These are phyloP conservation scores for Atalantia buxifolia DNA, from an alignment of 345 rosid genomes.

Conservation along the genomic window DNA sequence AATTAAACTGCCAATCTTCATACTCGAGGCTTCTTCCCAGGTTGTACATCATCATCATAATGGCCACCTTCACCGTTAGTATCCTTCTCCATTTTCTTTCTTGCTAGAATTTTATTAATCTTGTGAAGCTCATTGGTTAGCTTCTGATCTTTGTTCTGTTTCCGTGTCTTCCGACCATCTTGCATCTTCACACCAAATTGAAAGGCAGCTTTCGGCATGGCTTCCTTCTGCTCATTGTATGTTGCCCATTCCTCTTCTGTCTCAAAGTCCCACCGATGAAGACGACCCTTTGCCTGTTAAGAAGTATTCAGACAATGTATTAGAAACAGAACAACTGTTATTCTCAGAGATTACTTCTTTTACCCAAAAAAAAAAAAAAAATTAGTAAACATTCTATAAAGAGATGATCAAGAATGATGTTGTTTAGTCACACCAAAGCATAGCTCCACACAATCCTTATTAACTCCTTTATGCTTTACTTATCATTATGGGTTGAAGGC, in stretches of 20 bases:
- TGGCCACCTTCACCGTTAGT: slow-evolving; percentile 46
- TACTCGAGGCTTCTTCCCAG: slow-evolving; percentile 55
- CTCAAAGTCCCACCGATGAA: slow-evolving; percentile 98
- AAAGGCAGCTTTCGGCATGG: slow-evolving; percentile 98
- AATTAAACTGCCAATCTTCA: slow-evolving; percentile 12
- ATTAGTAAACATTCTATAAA: not conserved
- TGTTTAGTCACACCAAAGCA: not conserved
- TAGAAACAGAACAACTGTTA: not conserved
- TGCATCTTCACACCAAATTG: slow-evolving; percentile 99
- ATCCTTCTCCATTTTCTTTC: slow-evolving; percentile 83
- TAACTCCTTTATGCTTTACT: not conserved
- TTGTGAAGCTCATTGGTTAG: slow-evolving; percentile 82
- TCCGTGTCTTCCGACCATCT: slow-evolving; percentile 91
- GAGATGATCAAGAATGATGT: not conserved
- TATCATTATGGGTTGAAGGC: not conserved
- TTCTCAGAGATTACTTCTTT: not conserved
- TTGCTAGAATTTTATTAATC: slow-evolving; percentile 86
- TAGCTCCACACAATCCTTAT: not conserved
- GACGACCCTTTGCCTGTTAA: slow-evolving; percentile 89
- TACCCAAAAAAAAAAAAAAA: not conserved
- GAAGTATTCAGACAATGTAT: not conserved
- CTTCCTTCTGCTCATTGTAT: slow-evolving; percentile 98
- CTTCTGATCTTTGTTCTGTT: slow-evolving; percentile 96
- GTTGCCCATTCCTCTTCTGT: slow-evolving; percentile 98
- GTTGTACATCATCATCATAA: slow-evolving; percentile 42